These are phyloP conservation scores for Crithidia sp. DNA, from an alignment of 208 protist genomes.

Conservation along the genomic window DNA sequence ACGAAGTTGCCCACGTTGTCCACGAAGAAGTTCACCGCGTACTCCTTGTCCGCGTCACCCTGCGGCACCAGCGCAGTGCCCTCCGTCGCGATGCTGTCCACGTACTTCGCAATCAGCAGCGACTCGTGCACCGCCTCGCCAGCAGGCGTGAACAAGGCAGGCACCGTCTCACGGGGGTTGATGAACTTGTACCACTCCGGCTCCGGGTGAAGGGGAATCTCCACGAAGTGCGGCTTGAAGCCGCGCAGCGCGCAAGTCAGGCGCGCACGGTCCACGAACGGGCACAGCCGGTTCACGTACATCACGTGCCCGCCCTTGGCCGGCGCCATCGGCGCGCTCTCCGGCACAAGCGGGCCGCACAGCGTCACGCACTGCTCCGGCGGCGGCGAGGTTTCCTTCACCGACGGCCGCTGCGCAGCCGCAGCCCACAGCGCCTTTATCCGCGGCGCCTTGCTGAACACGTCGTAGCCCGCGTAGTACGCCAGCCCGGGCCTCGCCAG, in stretches of 20 bases:
- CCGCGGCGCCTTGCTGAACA: slow-evolving; percentile 65
- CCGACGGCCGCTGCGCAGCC: slow-evolving; percentile 53
- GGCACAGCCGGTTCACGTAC: slow-evolving; percentile 55
- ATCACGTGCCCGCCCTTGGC: slow-evolving; percentile 50
- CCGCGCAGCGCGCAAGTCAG: slow-evolving; percentile 53
- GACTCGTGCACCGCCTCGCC: slow-evolving; percentile 73
- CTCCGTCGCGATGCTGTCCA: slow-evolving; percentile 39
- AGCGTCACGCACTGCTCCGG: slow-evolving; percentile 43
- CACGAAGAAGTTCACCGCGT: slow-evolving; percentile 52
- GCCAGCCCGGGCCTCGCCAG: slow-evolving; percentile 49
- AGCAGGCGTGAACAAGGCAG: slow-evolving; percentile 50
- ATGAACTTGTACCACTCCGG: slow-evolving; percentile 69
- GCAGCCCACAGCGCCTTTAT: slow-evolving; percentile 65
- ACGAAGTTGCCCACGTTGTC: slow-evolving; percentile 44
- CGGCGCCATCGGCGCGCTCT: slow-evolving; percentile 33
- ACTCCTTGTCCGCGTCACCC: slow-evolving; percentile 48
- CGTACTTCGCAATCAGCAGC: slow-evolving; percentile 62
- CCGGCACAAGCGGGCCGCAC: slow-evolving; percentile 44
- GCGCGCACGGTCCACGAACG: slow-evolving; percentile 65
- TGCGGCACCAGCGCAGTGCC: slow-evolving; percentile 38
- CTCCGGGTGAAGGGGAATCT: slow-evolving; percentile 52
- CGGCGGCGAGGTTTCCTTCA: slow-evolving; percentile 43
- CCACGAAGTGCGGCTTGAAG: slow-evolving; percentile 42
- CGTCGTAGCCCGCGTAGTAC: slow-evolving; percentile 73
- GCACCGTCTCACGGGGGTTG: slow-evolving; percentile 72